Evolutionary conservation across 2,329 filamentous ascomycete species (phyloP).

Genomic region (Colletotrichum theobromicola): DNA sequence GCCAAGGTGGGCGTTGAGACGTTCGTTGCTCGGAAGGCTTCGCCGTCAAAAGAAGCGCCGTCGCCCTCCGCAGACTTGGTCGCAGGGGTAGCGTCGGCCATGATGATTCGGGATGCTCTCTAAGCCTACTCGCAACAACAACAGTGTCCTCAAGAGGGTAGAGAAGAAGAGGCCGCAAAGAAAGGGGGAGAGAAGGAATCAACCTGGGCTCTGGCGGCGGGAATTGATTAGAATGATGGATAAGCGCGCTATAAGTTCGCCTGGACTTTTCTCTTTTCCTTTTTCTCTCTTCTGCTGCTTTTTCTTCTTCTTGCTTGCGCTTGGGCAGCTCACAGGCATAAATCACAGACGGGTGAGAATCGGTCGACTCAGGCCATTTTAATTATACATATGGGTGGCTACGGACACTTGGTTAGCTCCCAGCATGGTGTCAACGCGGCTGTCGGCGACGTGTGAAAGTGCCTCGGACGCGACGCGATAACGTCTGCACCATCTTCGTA

Average conservation of each 20-base stretch:
- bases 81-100: not conserved
- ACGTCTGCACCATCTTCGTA: not conserved
- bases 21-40: not conserved
- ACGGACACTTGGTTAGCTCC: not conserved
- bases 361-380: not conserved
- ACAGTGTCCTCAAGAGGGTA: not conserved
- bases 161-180: not conserved
- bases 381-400: not conserved
- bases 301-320: not conserved
- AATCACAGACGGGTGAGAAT: conserved; percentile 2
- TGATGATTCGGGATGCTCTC: not conserved
- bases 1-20: conserved; percentile 16
- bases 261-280: not conserved
- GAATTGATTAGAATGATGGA: not conserved
- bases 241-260: not conserved
- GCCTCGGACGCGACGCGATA: not conserved
- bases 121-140: not conserved
- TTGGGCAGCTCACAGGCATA: not conserved
- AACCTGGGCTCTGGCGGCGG: not conserved
- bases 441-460: not conserved
- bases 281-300: not conserved
- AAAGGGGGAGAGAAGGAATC: not conserved
- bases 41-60: not conserved
- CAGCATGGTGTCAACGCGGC: not conserved
- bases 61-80: not conserved